Conservation (phyloP, 75 land plant species). For the Sequoiadendron giganteum region DNA sequence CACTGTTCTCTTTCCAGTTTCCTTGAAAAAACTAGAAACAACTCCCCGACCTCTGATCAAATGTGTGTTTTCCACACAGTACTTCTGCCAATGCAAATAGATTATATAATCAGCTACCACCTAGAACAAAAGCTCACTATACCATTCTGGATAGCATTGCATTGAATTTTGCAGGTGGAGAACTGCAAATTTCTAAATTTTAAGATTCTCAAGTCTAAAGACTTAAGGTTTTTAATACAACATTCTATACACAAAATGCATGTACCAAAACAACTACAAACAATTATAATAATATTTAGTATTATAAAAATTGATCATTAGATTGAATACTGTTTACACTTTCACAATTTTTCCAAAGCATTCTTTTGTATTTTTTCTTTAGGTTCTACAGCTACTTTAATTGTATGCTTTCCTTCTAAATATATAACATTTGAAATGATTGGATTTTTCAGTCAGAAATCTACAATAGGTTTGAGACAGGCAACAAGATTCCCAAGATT, state of each 20-base stretch:
- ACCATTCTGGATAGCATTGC: neutral
- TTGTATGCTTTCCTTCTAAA: neutral
- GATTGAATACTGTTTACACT: neutral
- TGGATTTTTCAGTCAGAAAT: neutral
- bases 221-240: neutral
- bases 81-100: constrained; percentile 2
- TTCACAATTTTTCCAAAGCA: neutral
- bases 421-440: neutral
- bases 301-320: neutral
- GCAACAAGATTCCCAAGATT: neutral
- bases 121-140: neutral
- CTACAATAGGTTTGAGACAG: neutral
- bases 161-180: neutral
- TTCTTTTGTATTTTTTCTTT: neutral
- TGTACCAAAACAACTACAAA: neutral
- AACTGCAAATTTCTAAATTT: neutral
- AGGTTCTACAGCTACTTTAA: neutral
- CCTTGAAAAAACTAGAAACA: neutral
- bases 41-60: neutral
- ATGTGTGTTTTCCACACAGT: neutral
- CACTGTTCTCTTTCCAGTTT: neutral
- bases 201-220: neutral
- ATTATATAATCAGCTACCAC: neutral
- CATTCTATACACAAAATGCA: neutral
- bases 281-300: neutral